phyloP scores from a whole-genome alignment of 805 yeast species.

The Hanseniaspora vineae region DNA sequence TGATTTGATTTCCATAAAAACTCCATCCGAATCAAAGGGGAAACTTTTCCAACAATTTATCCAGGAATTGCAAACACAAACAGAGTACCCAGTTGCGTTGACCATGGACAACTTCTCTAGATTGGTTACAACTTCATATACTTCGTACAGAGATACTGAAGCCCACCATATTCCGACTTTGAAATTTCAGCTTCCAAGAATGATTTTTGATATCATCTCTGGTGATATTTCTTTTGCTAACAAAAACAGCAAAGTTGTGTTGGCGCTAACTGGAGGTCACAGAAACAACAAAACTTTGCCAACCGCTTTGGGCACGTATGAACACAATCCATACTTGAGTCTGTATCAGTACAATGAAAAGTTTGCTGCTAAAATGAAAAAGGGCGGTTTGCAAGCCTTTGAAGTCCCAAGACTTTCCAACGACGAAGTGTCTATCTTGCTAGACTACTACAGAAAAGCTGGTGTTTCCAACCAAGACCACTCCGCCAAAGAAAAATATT shows the following conservation, averaged over 20 bases:
- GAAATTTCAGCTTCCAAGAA: conserved; percentile 51
- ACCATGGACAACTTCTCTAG: conserved; percentile 68
- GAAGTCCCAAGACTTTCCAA: conserved; percentile 31
- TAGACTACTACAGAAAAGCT: conserved; percentile 29
- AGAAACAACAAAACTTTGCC: conserved; percentile 41
- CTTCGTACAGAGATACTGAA: conserved; percentile 47
- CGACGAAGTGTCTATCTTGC: conserved; percentile 31
- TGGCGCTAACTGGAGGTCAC: conserved; percentile 48
- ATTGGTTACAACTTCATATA: conserved; percentile 37
- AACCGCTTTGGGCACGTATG: conserved; percentile 41
- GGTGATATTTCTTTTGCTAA: conserved; percentile 37
- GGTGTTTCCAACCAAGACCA: conserved; percentile 29
- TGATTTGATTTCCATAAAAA: conserved; percentile 30
- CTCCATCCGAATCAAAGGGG: conserved; percentile 27
- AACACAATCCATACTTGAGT: conserved; percentile 45
- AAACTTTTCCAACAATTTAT: conserved; percentile 41
- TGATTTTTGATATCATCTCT: conserved; percentile 38
- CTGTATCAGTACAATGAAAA: conserved; percentile 37
- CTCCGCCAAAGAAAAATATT: conserved; percentile 32
- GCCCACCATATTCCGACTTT: conserved; percentile 44
- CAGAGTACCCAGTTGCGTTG: conserved; percentile 42
- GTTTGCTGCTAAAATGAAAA: conserved; percentile 35
- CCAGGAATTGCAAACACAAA: conserved; percentile 41
- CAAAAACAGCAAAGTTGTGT: conserved; percentile 47
- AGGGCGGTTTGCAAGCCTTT: conserved; percentile 26